Conservation (phyloP, 2,329 filamentous ascomycete species). For the Epichloe coenophiala region DNA sequence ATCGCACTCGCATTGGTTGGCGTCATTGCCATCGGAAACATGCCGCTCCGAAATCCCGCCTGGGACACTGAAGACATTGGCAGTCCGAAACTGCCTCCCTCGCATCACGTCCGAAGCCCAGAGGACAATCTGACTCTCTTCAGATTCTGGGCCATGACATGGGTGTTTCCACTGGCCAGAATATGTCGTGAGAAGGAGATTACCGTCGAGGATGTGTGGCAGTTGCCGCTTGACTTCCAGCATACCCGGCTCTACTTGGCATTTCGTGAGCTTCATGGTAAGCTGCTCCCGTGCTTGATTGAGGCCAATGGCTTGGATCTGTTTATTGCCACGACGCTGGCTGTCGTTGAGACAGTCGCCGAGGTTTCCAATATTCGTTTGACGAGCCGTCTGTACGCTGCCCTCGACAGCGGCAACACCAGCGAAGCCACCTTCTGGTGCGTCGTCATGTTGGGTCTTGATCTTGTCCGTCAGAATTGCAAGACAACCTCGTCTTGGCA, state of each 20-base stretch:
- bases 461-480: slow-evolving; percentile 18
- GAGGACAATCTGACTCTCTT: slow-evolving; percentile 71
- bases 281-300: slow-evolving; percentile 55
- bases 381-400: slow-evolving; percentile 22
- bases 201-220: slow-evolving; percentile 71
- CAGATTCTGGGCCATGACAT: slow-evolving; percentile 75
- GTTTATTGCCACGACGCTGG: slow-evolving; percentile 50
- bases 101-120: slow-evolving; percentile 43
- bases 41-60: slow-evolving; percentile 23
- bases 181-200: slow-evolving; percentile 52
- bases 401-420: slow-evolving; percentile 18
- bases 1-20: slow-evolving; percentile 12
- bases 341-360: slow-evolving; percentile 34
- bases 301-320: slow-evolving; percentile 71
- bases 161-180: slow-evolving; percentile 63
- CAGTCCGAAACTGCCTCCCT: slow-evolving; percentile 14
- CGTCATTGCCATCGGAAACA: slow-evolving; percentile 19
- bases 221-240: slow-evolving; percentile 67
- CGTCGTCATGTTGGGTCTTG: slow-evolving; percentile 21
- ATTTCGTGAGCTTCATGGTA: slow-evolving; percentile 61
- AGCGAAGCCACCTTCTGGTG: slow-evolving; percentile 23
- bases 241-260: slow-evolving; percentile 60
- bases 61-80: slow-evolving; percentile 22
- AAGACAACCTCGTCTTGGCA: slow-evolving; percentile 52
- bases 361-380: slow-evolving; percentile 26